Base-by-base conservation (phyloP, 768 basidiomycete species). In the Macrocybe gigantea region DNA sequence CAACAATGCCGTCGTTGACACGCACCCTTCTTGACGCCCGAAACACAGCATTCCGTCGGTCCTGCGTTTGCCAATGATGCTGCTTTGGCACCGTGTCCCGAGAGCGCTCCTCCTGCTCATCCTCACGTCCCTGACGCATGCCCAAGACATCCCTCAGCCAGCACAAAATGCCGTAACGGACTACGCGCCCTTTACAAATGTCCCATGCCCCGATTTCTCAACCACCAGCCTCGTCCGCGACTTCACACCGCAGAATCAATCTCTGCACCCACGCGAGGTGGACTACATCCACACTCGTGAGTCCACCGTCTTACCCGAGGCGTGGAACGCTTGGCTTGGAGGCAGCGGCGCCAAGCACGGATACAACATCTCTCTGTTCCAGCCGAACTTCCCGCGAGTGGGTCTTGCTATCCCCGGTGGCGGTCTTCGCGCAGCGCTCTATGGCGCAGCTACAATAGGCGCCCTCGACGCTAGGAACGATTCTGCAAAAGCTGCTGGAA, bases 361-460 rank as follows among this genome's bases (percentile, higher is more conserved):
- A 2, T 85, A 85, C 60, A 64, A 72, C 48, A 49, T 80, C n/a
- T 55, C 68, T 10, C 49, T 53, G 0, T 75, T 80, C 58, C 55
- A 60, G 36, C 62, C 54, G 2, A 60, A 63, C 22, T 71, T 76
- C 47, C 78, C 82, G 7, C 73, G 68, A 45, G 64, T 87, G 22
- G 85, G 77, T 2, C 67, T 87, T 43, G 85, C 85, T 1, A 65
- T 87, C 7, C 81, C 82, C 15, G 88, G 88, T 2, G 83, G 83
- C 10, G 86, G 86, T 0, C 74, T 82, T 36, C 71, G 88, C 35
- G 77, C 85, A 0, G 83, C 84, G 1, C 76, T 79, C 50, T 85
- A 74, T 48, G 83, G 78, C 14, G 86, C 82, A 1, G 83, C 72
- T 7, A 73, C 77, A 44, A 56, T 84, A 13, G 72, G 66, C 10